These are phyloP conservation scores for Mortierella sp. DNA, from an alignment of 371 early-diverging fungal species.

Conservation along the genomic window DNA sequence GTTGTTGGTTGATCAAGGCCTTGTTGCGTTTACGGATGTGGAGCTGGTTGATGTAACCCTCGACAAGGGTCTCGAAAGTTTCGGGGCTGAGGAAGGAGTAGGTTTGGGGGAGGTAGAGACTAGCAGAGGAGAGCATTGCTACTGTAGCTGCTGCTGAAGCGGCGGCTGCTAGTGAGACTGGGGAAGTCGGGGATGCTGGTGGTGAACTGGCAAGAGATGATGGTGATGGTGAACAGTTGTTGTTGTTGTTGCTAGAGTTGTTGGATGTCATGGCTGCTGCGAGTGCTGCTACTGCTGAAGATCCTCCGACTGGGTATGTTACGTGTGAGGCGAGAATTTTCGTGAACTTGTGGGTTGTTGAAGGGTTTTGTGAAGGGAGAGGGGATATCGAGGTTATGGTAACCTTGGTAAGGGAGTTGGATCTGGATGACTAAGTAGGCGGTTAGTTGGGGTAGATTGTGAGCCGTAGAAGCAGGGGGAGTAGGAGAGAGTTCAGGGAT, in stretches of 20 bases:
- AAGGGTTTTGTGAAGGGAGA: neutral
- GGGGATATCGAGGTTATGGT: neutral
- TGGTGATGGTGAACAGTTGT: too few relatives aligned
- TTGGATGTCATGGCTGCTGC: conserved; percentile 16
- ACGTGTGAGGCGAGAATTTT: conserved; percentile 22
- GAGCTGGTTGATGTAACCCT: conserved; percentile 56
- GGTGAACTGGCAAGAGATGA: neutral
- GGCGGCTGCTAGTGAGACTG: neutral
- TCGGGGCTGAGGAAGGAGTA: conserved; percentile 53
- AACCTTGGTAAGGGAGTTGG: conserved; percentile 2
- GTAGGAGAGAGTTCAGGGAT: conserved; percentile 16
- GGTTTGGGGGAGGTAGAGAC: conserved; percentile 47
- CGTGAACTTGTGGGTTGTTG: conserved; percentile 3
- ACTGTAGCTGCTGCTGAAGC: conserved; percentile 9
- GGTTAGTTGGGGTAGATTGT: conserved; percentile 42
- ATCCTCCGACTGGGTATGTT: conserved; percentile 4
- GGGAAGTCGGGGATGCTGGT: neutral
- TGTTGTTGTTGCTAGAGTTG: conserved; percentile 2
- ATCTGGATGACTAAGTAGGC: conserved; percentile 5
- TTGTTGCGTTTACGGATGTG: conserved; percentile 59
- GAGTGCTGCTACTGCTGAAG: neutral
- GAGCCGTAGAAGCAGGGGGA: neutral
- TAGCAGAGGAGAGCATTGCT: conserved; percentile 13
- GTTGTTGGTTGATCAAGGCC: conserved; percentile 55
- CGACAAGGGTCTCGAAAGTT: conserved; percentile 55